Evolutionary conservation across 257 asterid genomes (phyloP), one percentile per base, ranked within the genome.

Genomic region (Ilex asprella): DNA sequence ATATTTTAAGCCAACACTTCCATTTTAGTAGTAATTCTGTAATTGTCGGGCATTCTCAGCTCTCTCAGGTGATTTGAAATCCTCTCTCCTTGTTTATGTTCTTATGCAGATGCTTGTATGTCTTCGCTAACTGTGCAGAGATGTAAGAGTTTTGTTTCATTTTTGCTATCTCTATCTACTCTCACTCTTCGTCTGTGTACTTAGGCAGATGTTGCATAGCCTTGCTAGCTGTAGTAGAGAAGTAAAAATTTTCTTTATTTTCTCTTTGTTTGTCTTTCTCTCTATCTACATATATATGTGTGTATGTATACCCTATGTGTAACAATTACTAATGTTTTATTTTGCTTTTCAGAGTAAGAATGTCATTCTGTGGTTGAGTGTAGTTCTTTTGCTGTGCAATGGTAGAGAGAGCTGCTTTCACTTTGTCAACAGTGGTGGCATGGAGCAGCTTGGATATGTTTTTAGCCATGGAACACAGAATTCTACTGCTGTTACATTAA

Each of bases 401-500:
- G 82, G 91, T 70, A 83, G 87, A 69, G 97, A 86, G 67, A 81
- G 90, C 78, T 86, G 94, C 76, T 86, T 77, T 61, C 86, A 86
- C 69, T 86, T 83, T 83, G 94, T 86, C 59, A 74, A 58, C 76
- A 69, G 67, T 69, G 95, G 99, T 73, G 94, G 95, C 66, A 83
- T 93, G 97, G 87, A 87, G 88, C 91, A 86, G 78, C 93, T 93
- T 73, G 88, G 83, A 69, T 69, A 79, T 73, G 74, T 76, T 67
- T 79, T 92, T 65, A 59, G 76, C 63, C 72, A 64, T 68, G 67
- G 68, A 58, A 63, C 60, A 70, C 82, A 46, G 66, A 78, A 79
- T 46, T 85, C 94, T 30, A 71, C 70, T 39, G 69, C 91, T 67
- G 81, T 84, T 61, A 76, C 70, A 58, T 70, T 83, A 51, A 64